phyloP scores from a whole-genome alignment of 352 stramenopile species.

The Pythium aristosporum region DNA sequence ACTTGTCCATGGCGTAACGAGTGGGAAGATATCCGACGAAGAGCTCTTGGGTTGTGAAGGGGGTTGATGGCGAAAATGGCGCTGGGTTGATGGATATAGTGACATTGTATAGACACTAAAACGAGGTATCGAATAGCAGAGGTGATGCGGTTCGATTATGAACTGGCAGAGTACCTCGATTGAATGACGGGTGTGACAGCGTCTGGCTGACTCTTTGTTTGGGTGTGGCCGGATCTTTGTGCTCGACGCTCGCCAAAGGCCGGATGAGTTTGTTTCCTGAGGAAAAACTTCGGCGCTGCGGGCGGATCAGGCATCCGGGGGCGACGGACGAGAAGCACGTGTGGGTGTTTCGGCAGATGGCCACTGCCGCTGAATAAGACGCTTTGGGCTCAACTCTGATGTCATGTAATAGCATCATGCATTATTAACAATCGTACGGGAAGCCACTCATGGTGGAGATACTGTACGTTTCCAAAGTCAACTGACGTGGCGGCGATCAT shows the following conservation, averaged over 20 bases:
- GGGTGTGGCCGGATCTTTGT: slow-evolving; percentile 13
- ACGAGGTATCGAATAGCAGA: not conserved
- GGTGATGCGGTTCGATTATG: not conserved
- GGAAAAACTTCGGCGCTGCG: not conserved
- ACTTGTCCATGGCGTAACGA: slow-evolving; percentile 86
- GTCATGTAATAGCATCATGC: too few species aligned
- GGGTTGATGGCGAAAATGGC: not conserved
- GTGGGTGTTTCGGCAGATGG: not conserved
- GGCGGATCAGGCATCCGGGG: not conserved
- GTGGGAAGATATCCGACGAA: not conserved
- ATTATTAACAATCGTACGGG: too few species aligned
- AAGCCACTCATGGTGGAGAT: not conserved
- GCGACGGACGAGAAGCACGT: not conserved
- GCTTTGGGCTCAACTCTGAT: not conserved
- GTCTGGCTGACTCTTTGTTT: not conserved
- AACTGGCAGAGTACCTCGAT: not conserved
- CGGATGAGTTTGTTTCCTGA: not conserved
- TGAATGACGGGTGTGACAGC: not conserved
- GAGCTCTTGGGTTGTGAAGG: not conserved
- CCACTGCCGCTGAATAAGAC: too few species aligned
- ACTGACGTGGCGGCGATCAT: not conserved
- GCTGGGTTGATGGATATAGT: slow-evolving; percentile 18
- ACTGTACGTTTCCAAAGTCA: slow-evolving; percentile 3
- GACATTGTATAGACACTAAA: slow-evolving; percentile 12
- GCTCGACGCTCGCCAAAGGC: slow-evolving; percentile 4